A percentile compares a stretch with the other conserved stretches of the same genome.
phyloP scores from a whole-genome alignment of 345 rosid species.

The sweet orange (Citrus sinensis) region DVS_A1.0 CM039163.1:5983501-5984000 shows the following conservation, averaged over 20 bases:
- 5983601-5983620: too few relatives aligned
- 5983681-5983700: not conserved
- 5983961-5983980: not conserved
- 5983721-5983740: not conserved
- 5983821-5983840: not conserved
- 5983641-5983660: not conserved
- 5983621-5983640: not conserved
- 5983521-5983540: too few relatives aligned
- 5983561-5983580: too few relatives aligned
- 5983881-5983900: too few relatives aligned
- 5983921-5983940: not conserved
- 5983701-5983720: not conserved
- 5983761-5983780: not conserved
- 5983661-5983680: not conserved
- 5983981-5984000: not conserved
- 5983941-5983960: not conserved
- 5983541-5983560: too few relatives aligned
- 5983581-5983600: too few relatives aligned
- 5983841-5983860: slow-evolving; percentile 9
- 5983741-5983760: not conserved
- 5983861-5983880: slow-evolving; percentile 9
- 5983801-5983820: not conserved
- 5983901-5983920: too few relatives aligned
- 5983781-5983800: not conserved
- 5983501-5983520: too few relatives aligned